Conservation (phyloP, 352 stramenopile species). For the Globisporangium ultimum region DNA sequence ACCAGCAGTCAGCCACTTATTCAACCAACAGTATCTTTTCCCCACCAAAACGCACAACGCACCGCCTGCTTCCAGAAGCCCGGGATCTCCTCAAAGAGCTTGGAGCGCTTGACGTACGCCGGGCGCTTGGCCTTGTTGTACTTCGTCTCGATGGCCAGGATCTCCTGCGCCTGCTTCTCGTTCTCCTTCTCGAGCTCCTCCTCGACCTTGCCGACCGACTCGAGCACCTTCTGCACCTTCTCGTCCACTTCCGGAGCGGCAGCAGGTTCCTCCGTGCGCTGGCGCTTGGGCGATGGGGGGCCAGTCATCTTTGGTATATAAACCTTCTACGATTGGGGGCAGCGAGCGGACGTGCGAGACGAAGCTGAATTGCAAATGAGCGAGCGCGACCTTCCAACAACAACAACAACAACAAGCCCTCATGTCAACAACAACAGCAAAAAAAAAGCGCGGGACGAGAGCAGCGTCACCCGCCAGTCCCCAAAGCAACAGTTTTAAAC, state of each 20-base stretch:
- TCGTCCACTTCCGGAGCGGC: conserved; percentile 23
- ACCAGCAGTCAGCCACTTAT: not conserved
- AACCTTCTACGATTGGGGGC: not conserved
- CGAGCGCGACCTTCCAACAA: not conserved
- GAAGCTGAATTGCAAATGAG: not conserved
- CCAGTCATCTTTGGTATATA: conserved; percentile 35
- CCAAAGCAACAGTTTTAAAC: conserved; percentile 1
- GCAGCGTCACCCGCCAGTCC: not conserved
- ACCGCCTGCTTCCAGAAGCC: conserved; percentile 79
- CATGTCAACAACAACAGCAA: too few species aligned
- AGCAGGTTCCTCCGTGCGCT: conserved; percentile 56
- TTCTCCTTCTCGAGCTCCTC: conserved; percentile 67
- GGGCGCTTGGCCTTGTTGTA: conserved; percentile 70
- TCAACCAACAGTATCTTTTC: not conserved
- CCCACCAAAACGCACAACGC: conserved; percentile 12
- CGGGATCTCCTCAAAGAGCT: conserved; percentile 61
- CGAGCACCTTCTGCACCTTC: conserved; percentile 55
- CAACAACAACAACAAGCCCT: too few species aligned
- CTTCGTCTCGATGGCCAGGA: conserved; percentile 73
- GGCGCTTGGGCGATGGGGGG: conserved; percentile 66
- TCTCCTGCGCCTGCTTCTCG: conserved; percentile 57
- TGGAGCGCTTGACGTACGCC: conserved; percentile 60
- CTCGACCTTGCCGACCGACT: conserved; percentile 43
- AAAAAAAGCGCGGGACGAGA: not conserved
- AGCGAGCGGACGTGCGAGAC: not conserved